Base-by-base conservation (phyloP, 768 basidiomycete species). In the Galerina sulciceps region DNA sequence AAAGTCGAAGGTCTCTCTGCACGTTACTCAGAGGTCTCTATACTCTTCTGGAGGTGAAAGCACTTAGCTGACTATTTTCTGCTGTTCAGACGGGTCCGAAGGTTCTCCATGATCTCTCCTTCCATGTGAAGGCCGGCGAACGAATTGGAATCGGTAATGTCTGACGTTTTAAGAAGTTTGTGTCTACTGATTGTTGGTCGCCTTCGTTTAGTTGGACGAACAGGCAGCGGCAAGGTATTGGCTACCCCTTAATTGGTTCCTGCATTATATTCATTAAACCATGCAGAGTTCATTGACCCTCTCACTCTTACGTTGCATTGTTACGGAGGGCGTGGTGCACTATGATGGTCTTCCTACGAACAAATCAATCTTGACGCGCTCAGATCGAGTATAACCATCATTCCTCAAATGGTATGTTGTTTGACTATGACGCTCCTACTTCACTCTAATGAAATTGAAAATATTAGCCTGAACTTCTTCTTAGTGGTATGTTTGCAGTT, bases 361-460 rank as follows among this genome's bases (percentile, higher is more conserved):
- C 49, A 68, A 69, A 67, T 88, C 60, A 86, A 86, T 60, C 72
- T 88, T 0, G 79, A 87, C 57, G 81, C 75, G 8, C 74, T 89
- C 10, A 74, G 87, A 10, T 76, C 78, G 3, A 79, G 79, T 53
- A 79, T 89, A 51, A 86, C 86, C 2, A 84, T 86, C 64, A 87
- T 83, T 22, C 81, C 80, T 4, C 80, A 81, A 65, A 73, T 78
- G 72, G 64, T 65, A 22, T n/a, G 64, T 53, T 20, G 8, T 31
- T 31, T 31, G 26, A 8, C 3, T 2, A 41, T 18, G 9, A 18
- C 9, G 14, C 26, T 36, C 43, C 15, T 14, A 15, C 17, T 8
- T 14, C 41, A 10, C 38, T 14, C 8, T 3, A 11, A 15, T 4
- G 11, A n/a, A n/a, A 3, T 14, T 42, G 17, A 11, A 8, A 44